Conservation (phyloP, 306 rosid genomes). For the Abrus precatorius region DNA sequence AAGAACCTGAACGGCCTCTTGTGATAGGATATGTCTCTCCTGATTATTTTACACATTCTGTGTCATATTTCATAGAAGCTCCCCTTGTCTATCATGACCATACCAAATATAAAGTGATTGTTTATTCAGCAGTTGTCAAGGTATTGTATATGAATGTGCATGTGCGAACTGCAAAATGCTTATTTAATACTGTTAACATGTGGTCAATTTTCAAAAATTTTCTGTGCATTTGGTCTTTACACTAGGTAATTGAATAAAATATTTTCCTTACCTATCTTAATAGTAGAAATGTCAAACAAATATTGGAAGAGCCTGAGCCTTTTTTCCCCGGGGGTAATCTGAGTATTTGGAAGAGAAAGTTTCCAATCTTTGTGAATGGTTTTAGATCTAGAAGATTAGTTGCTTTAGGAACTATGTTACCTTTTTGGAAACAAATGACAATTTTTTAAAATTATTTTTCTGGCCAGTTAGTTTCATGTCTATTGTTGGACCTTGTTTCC, state of each 20-base stretch:
- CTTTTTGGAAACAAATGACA: not conserved
- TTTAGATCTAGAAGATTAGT: not conserved
- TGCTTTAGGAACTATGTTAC: not conserved
- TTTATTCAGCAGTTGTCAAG: slow-evolving; percentile 99
- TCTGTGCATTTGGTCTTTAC: not conserved
- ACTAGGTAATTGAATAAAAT: slow-evolving; percentile 20
- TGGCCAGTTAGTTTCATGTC: not conserved
- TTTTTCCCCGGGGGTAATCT: not conserved
- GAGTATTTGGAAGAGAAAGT: not conserved
- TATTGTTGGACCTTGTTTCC: not conserved
- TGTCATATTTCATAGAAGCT: slow-evolving; percentile 94
- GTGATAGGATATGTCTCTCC: slow-evolving; percentile 97
- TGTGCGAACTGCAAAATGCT: not conserved
- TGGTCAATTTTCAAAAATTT: slow-evolving; percentile 29
- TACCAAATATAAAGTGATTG: slow-evolving; percentile 78
- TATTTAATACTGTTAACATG: slow-evolving; percentile 4
- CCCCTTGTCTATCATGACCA: slow-evolving; percentile 87
- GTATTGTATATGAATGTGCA: slow-evolving; percentile 54
- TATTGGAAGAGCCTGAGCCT: slow-evolving; percentile 13
- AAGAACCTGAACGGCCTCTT: slow-evolving; percentile 91
- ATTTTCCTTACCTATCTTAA: not conserved
- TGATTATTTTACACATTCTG: slow-evolving; percentile 98
- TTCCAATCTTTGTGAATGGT: not conserved
- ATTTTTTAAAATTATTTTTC: not conserved
- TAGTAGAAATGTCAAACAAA: slow-evolving; percentile 4